Evolutionary conservation across 495 filamentous ascomycete genomes (phyloP).

Genomic region (Cryomyces antarcticus): DNA sequence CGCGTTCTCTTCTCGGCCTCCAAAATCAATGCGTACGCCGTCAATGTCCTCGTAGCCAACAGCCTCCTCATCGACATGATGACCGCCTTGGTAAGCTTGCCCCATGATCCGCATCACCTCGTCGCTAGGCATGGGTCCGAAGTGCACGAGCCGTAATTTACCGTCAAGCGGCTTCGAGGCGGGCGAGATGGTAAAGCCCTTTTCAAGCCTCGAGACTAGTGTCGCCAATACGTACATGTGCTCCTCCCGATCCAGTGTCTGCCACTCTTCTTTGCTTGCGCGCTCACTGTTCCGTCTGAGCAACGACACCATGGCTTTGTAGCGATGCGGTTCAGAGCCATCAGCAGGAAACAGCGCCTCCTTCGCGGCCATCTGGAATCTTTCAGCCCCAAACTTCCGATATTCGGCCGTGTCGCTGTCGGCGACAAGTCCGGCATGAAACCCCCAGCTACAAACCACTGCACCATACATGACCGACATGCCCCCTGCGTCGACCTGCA

Average conservation of each 20-base stretch:
- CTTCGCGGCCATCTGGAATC: slow-evolving; percentile 67
- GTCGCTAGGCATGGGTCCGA: slow-evolving; percentile 39
- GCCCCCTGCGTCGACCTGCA: slow-evolving; percentile 7
- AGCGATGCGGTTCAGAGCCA: slow-evolving; percentile 42
- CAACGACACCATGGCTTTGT: slow-evolving; percentile 36
- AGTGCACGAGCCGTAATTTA: slow-evolving; percentile 48
- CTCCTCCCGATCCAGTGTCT: slow-evolving; percentile 17
- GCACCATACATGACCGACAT: slow-evolving; percentile 32
- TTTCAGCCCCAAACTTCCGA: slow-evolving; percentile 46
- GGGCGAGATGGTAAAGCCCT: slow-evolving; percentile 60
- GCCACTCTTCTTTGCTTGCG: slow-evolving; percentile 11
- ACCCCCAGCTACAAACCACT: slow-evolving; percentile 70
- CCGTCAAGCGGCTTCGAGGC: slow-evolving; percentile 42
- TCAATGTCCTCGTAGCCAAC: slow-evolving; percentile 50
- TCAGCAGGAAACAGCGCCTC: slow-evolving; percentile 44
- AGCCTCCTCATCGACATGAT: slow-evolving; percentile 37
- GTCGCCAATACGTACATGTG: slow-evolving; percentile 61
- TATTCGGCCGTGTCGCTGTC: slow-evolving; percentile 68
- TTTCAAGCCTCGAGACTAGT: slow-evolving; percentile 60
- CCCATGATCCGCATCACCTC: slow-evolving; percentile 56
- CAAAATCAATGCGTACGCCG: slow-evolving; percentile 40
- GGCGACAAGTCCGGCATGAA: slow-evolving; percentile 72
- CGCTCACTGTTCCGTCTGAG: slow-evolving; percentile 3
- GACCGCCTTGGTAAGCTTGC: slow-evolving; percentile 51
- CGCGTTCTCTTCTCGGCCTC: slow-evolving; percentile 34